phyloP scores from a whole-genome alignment of 352 stramenopile genomes.

The Globisporangium irregulare region DNA sequence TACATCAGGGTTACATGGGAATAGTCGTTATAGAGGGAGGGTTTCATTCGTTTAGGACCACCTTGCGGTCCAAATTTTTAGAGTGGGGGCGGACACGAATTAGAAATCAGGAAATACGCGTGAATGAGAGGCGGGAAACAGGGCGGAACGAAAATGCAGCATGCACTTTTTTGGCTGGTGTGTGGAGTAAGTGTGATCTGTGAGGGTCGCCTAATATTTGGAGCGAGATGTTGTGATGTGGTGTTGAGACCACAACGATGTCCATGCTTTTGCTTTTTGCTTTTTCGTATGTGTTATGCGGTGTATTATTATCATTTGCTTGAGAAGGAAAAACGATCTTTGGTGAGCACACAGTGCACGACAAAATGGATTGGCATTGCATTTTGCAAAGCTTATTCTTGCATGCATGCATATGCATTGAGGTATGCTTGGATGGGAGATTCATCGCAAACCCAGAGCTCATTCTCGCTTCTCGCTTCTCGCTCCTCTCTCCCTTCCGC shows the following conservation, averaged over 20 bases:
- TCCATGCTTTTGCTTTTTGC: background rate
- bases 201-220: background rate
- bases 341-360: background rate
- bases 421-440: background rate
- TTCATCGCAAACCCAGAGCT: background rate
- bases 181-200: background rate
- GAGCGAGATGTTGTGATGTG: background rate
- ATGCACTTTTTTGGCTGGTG: background rate
- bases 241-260: background rate
- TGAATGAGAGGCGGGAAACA: background rate
- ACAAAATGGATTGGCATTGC: background rate
- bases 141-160: background rate
- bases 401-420: too few relatives aligned
- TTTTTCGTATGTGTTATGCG: background rate
- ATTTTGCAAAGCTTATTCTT: too few relatives aligned
- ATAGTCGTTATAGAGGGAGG: background rate
- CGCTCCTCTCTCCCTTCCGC: background rate
- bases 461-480: background rate
- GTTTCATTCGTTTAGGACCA: background rate
- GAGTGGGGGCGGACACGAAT: background rate
- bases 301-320: background rate
- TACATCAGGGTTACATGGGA: too few relatives aligned
- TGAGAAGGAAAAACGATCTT: background rate
- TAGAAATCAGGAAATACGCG: background rate
- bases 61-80: background rate